Percentiles rank a stretch among this genome's conserved stretches.
These are phyloP conservation scores for Linnemannia zychae DNA, from an alignment of 192 early-diverging fungal species.

Conservation along the genomic window DNA sequence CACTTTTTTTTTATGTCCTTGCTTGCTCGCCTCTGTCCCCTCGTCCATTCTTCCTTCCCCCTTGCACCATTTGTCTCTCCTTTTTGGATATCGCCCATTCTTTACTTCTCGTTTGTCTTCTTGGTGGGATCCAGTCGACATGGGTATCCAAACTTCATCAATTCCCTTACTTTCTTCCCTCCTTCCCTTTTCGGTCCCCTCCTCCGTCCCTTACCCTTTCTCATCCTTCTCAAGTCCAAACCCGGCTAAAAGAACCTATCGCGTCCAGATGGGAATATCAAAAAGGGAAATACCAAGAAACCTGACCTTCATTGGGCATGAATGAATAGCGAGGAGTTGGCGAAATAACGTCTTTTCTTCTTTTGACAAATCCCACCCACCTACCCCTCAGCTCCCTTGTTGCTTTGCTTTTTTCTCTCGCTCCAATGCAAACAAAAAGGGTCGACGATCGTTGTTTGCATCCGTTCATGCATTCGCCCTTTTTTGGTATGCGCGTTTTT, in stretches of 20 bases:
- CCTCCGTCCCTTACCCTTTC: not conserved
- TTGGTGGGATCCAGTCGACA: not conserved
- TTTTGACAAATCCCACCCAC: not conserved
- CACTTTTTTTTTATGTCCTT: not conserved
- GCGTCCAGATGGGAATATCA: not conserved
- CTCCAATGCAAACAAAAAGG: not conserved
- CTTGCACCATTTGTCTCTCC: not conserved
- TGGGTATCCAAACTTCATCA: not conserved
- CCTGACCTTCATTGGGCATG: not conserved
- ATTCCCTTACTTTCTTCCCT: not conserved
- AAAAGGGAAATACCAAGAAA: not conserved
- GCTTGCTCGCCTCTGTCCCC: not conserved
- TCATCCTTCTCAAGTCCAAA: not conserved
- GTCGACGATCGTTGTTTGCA: constrained; percentile 10
- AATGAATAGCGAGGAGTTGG: not conserved
- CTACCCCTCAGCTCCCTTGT: too few relatives aligned
- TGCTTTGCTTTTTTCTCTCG: not conserved
- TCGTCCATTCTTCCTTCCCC: not conserved
- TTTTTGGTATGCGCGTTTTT: not conserved
- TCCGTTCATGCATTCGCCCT: not conserved
- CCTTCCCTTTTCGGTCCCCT: not conserved
- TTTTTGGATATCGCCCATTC: not conserved
- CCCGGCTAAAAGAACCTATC: not conserved
- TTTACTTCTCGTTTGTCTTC: not conserved
- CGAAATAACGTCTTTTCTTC: not conserved